Conservation (phyloP, 257 asterid species). For the Solanum ossicruentum region DNA sequence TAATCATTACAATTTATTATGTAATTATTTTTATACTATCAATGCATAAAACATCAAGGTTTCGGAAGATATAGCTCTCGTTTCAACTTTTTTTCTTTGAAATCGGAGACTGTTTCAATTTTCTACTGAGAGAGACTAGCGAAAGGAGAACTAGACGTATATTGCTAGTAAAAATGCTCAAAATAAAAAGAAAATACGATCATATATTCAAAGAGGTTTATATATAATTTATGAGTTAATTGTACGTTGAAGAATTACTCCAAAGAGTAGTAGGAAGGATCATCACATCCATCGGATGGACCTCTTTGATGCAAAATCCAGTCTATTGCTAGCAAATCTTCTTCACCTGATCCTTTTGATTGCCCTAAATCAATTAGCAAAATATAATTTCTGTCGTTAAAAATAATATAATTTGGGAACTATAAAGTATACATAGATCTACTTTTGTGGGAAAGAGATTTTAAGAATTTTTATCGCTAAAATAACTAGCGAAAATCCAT, state of each 20-base stretch:
- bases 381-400: neutral
- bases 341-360: conserved; percentile 69
- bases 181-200: neutral
- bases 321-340: conserved; percentile 13
- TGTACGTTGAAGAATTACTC: neutral
- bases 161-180: fast-evolving
- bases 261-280: neutral
- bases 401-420: neutral
- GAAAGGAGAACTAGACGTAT: no score
- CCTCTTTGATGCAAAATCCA: neutral
- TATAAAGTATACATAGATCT: no score
- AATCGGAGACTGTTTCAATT: no score
- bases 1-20: neutral
- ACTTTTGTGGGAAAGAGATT: neutral
- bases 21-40: neutral
- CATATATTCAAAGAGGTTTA: neutral
- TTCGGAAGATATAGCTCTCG: no score
- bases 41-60: neutral
- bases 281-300: neutral
- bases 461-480: neutral
- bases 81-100: no score
- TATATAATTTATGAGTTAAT: neutral
- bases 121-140: no score
- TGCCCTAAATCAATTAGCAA: conserved; percentile 10
- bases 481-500: neutral